phyloP scores from a whole-genome alignment of 176 grass and related monocot species.

The Elaeis guineensis region DNA sequence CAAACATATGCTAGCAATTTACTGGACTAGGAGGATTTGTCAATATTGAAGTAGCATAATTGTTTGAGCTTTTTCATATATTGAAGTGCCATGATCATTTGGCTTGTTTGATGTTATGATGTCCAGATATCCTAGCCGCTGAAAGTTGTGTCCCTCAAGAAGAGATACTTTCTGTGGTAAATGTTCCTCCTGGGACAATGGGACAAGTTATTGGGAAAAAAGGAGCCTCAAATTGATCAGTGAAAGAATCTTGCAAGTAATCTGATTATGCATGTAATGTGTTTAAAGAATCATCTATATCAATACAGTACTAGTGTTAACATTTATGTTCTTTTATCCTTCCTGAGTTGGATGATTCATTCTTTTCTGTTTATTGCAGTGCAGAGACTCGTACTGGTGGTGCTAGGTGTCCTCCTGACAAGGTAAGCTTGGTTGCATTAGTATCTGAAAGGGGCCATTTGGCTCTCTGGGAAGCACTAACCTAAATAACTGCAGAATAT shows the following conservation, averaged over 20 bases:
- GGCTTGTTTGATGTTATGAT: too few relatives aligned
- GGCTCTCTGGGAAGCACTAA: too few relatives aligned
- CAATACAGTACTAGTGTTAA: too few relatives aligned
- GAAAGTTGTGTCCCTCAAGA: constrained; percentile 50
- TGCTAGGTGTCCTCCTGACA: constrained; percentile 78
- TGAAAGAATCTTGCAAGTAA: constrained; percentile 94
- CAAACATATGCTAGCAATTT: too few relatives aligned
- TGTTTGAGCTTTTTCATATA: too few relatives aligned
- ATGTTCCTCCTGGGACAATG: constrained; percentile 95
- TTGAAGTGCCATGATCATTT: too few relatives aligned
- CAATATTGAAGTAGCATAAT: too few relatives aligned
- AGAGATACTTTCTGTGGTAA: constrained; percentile 70
- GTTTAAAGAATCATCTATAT: too few relatives aligned
- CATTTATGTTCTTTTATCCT: too few relatives aligned
- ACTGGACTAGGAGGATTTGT: too few relatives aligned
- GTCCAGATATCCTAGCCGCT: constrained; percentile 39
- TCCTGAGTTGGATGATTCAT: background rate
- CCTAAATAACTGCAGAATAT: too few relatives aligned
- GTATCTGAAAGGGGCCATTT: too few relatives aligned
- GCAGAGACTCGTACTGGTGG: constrained; percentile 81
- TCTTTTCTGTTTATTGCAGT: constrained; percentile 35
- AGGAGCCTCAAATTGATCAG: constrained; percentile 52
- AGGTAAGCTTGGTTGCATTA: constrained; percentile 25
- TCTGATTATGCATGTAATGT: background rate
- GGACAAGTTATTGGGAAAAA: constrained; percentile 84